A percentile compares a stretch with the other conserved stretches of the same genome.
phyloP scores from a whole-genome alignment of 2,329 filamentous ascomycete species.

The Pseudonectria foliicola region DNA sequence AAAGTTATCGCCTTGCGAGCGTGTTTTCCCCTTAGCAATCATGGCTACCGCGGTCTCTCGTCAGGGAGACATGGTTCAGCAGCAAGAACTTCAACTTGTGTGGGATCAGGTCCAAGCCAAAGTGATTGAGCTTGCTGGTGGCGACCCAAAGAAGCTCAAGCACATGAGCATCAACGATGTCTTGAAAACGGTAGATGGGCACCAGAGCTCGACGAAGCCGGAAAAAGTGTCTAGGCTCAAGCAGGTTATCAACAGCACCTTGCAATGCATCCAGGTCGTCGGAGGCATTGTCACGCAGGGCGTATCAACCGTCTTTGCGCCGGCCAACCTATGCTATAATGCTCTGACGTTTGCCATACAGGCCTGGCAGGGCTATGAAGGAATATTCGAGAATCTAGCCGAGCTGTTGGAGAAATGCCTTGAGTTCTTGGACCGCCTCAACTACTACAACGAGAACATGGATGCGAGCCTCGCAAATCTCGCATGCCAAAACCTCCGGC shows the following conservation, averaged over 20 bases:
- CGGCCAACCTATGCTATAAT: conserved; percentile 1
- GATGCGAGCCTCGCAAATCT: background rate
- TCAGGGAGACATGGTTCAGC: too few relatives aligned
- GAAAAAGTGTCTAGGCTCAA: conserved; percentile 25
- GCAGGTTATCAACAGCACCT: conserved; percentile 19
- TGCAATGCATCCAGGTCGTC: conserved; percentile 27
- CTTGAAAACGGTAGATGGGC: conserved; percentile 22
- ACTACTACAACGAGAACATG: conserved; percentile 1
- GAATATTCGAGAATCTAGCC: conserved; percentile 1
- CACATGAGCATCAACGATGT: conserved; percentile 24
- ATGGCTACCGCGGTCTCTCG: too few relatives aligned
- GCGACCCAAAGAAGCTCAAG: conserved; percentile 19
- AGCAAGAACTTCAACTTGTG: too few relatives aligned
- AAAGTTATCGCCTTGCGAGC: too few relatives aligned
- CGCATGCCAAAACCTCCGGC: conserved; percentile 2
- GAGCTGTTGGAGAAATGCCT: conserved; percentile 1
- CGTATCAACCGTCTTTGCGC: conserved; percentile 13
- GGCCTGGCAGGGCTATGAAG: conserved; percentile 1
- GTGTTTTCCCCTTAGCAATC: too few relatives aligned
- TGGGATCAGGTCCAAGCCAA: conserved; percentile 27
- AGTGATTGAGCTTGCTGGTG: conserved; percentile 26
- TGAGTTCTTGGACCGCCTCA: background rate
- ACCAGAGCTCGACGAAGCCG: conserved; percentile 18
- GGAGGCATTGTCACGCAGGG: conserved; percentile 26
- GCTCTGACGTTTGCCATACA: conserved; percentile 1